Percentiles rank a stretch among this genome's conserved stretches.
Evolutionary conservation across 179 eudicot species (phyloP).

Genomic region (Spergularia azorica): DNA sequence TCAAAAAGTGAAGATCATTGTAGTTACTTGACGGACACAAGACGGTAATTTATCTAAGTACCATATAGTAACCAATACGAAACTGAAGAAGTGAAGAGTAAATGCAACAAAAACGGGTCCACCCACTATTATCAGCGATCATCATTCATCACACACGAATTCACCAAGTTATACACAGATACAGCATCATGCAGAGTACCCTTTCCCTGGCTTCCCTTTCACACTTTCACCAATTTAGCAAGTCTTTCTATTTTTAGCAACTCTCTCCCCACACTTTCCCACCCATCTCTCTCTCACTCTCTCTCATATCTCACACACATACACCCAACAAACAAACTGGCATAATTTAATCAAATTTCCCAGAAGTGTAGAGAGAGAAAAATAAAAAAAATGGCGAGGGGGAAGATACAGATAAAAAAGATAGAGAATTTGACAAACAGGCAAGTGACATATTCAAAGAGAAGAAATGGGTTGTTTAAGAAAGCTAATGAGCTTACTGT

Average conservation of each 20-base stretch:
- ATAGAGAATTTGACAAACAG: constrained; percentile 35
- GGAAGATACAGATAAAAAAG: constrained; percentile 35
- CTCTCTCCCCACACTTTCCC: not conserved
- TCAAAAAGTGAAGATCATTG: not conserved
- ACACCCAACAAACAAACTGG: not conserved
- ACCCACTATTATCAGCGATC: not conserved
- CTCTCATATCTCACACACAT: too few species aligned
- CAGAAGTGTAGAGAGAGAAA: not conserved
- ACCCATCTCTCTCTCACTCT: not conserved
- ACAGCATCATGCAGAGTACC: constrained; percentile 1
- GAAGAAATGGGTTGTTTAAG: constrained; percentile 37
- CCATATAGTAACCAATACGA: too few species aligned
- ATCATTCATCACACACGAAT: constrained; percentile 9
- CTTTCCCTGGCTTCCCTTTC: constrained; percentile 15
- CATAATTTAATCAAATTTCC: not conserved
- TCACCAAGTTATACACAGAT: not conserved
- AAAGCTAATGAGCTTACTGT: constrained; percentile 36
- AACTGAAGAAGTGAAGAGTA: not conserved
- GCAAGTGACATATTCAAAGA: constrained; percentile 38
- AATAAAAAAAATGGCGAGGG: constrained; percentile 31
- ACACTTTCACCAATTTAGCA: constrained; percentile 33
- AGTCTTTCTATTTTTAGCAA: constrained; percentile 26
- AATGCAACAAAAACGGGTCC: not conserved
- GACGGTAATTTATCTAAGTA: not conserved
- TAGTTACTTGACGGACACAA: not conserved